Evolutionary conservation across 305 asterid genomes (phyloP).

Genomic region (Solanum hybrid): DNA sequence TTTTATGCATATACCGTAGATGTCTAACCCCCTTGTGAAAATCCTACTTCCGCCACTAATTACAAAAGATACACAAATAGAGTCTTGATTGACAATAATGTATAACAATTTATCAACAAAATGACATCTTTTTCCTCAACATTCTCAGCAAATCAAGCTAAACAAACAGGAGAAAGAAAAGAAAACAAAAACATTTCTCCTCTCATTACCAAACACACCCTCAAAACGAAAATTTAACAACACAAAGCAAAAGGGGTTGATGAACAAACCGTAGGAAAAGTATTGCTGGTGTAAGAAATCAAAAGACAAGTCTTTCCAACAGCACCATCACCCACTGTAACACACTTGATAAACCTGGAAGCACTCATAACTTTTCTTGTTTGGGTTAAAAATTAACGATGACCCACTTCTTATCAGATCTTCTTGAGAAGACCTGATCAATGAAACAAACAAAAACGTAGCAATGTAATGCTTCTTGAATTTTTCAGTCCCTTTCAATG

Average conservation of each 20-base stretch:
- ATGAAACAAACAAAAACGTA: neutral
- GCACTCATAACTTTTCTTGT: conserved; percentile 27
- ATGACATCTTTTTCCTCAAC: neutral
- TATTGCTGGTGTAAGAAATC: conserved; percentile 45
- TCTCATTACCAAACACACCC: neutral
- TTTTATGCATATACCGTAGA: neutral
- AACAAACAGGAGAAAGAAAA: neutral
- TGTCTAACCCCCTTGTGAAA: neutral
- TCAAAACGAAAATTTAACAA: neutral
- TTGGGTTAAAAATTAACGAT: neutral
- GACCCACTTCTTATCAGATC: conserved; percentile 8
- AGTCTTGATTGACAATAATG: neutral
- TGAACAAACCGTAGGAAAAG: conserved; percentile 33
- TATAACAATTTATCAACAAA: neutral
- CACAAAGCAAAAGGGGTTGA: neutral
- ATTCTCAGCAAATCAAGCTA: neutral
- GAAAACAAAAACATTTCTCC: neutral
- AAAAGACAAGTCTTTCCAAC: conserved; percentile 44
- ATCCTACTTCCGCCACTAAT: neutral
- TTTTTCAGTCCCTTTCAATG: neutral
- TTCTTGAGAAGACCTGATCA: conserved; percentile 20
- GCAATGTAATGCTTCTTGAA: neutral
- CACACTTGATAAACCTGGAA: conserved; percentile 44
- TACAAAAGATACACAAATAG: neutral
- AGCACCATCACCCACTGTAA: conserved; percentile 47